Conservation (phyloP, 768 basidiomycete species). For the Coprinopsis marcescibilis region DNA sequence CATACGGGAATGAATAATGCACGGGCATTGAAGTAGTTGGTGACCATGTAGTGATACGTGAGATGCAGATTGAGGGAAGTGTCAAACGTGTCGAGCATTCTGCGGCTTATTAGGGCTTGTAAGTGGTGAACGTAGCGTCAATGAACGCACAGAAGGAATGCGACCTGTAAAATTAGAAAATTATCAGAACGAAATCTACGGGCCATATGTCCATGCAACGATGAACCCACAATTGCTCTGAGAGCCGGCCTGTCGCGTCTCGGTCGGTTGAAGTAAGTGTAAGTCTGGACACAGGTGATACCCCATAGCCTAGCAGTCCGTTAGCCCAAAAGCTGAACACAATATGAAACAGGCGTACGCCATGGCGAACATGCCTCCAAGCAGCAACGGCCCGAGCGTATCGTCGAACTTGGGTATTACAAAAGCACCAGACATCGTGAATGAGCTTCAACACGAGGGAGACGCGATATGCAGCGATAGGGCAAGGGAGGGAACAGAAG, state of each 20-base stretch:
- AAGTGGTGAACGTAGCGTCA: neutral
- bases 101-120: conserved; percentile 14
- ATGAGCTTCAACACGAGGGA: no score
- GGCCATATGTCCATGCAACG: neutral
- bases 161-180: conserved; percentile 21
- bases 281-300: conserved; percentile 49
- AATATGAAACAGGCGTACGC: conserved; percentile 32
- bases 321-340: conserved; percentile 1
- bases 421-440: neutral
- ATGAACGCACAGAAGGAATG: conserved; percentile 28
- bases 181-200: neutral
- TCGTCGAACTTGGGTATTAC: conserved; percentile 32
- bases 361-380: conserved; percentile 49
- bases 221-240: conserved; percentile 20
- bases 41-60: conserved; percentile 53
- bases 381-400: conserved; percentile 49
- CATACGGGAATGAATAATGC: conserved; percentile 42
- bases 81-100: conserved; percentile 53
- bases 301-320: conserved; percentile 45
- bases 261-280: conserved; percentile 39
- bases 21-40: conserved; percentile 44
- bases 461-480: no score
- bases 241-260: conserved; percentile 26
- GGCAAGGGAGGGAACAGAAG: no score
- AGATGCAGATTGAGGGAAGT: conserved; percentile 47